phyloP scores from a whole-genome alignment of 495 filamentous ascomycete genomes.

The Physcia stellaris region DNA sequence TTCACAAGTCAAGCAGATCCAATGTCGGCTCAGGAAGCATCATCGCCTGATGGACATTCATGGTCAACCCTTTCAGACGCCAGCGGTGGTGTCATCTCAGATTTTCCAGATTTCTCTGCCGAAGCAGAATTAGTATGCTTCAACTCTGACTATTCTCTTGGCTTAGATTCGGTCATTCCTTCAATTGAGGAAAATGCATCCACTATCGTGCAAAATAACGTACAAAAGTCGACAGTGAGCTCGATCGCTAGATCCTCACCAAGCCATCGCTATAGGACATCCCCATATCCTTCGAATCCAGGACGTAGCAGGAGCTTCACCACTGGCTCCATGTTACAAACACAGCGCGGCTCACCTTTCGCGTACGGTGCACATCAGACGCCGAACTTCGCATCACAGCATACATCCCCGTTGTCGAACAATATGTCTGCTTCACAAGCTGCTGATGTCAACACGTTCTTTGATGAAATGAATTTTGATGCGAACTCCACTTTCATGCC shows the following conservation, averaged over 20 bases:
- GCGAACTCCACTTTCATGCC: too few relatives aligned
- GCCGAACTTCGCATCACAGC: neutral
- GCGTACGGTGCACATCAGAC: slow-evolving; percentile 2
- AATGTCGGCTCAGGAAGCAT: too few relatives aligned
- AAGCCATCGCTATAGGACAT: neutral
- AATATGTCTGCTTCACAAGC: neutral
- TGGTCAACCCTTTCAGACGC: slow-evolving; percentile 6
- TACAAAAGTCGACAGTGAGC: too few relatives aligned
- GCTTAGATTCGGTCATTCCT: too few relatives aligned
- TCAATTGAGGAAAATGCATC: too few relatives aligned
- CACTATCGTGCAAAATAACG: too few relatives aligned
- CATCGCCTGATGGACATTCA: slow-evolving; percentile 5
- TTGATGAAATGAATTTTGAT: too few relatives aligned
- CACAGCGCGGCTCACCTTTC: slow-evolving; percentile 2
- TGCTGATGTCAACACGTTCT: slow-evolving; percentile 1
- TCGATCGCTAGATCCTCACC: slow-evolving; percentile 2
- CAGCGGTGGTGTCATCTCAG: slow-evolving; percentile 3
- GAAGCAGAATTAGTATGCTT: neutral
- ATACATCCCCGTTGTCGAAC: neutral
- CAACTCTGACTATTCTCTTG: neutral
- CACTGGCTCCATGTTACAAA: slow-evolving; percentile 1
- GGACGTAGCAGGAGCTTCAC: slow-evolving; percentile 3
- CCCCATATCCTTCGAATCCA: neutral
- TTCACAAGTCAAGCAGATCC: too few relatives aligned
- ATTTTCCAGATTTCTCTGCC: slow-evolving; percentile 1